These are phyloP conservation scores for Suillus discolor DNA, from an alignment of 768 basidiomycete species.

Conservation along the genomic window DNA sequence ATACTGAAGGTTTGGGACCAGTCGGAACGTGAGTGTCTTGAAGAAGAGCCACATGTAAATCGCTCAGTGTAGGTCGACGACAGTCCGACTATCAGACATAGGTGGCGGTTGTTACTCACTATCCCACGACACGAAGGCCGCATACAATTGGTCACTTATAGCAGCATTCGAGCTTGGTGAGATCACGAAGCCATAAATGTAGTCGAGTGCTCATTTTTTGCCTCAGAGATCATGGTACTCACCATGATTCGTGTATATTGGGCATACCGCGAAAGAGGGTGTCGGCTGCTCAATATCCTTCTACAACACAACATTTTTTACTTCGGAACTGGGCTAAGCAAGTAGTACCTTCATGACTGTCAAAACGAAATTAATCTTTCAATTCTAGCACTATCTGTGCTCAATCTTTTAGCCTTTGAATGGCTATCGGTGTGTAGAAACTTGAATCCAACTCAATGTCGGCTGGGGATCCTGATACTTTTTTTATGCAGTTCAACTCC, in stretches of 20 bases:
- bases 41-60: not conserved
- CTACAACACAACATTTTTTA: constrained; percentile 1
- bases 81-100: not conserved
- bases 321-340: not conserved
- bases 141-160: not conserved
- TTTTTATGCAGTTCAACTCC: not conserved
- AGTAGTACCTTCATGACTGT: not conserved
- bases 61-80: not conserved
- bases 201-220: not conserved
- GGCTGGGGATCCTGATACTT: not conserved
- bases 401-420: not conserved
- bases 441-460: not conserved
- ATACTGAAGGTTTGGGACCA: not conserved
- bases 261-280: not conserved
- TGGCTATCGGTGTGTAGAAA: not conserved
- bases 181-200: not conserved
- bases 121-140: not conserved
- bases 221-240: not conserved
- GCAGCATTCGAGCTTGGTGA: not conserved
- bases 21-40: not conserved
- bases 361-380: not conserved
- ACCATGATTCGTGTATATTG: constrained; percentile 3
- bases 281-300: not conserved
- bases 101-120: not conserved
- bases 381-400: not conserved